A percentile compares a stretch with the other conserved stretches of the same genome.
These are phyloP conservation scores for Phytophthora rubi DNA, from an alignment of 352 stramenopile genomes.

Conservation along the genomic window DNA sequence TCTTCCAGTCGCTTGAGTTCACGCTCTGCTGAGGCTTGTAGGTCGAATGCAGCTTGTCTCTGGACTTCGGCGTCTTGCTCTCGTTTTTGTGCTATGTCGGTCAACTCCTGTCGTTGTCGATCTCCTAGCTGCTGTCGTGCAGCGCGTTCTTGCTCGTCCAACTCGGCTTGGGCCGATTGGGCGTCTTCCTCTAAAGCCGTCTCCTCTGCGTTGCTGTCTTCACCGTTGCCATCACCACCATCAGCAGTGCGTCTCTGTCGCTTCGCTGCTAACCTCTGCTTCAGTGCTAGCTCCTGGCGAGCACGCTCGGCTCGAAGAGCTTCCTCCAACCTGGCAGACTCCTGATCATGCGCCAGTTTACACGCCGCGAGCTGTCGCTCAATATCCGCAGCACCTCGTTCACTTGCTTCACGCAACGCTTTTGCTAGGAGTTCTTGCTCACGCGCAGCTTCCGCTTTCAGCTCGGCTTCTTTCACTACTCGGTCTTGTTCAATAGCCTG, in stretches of 20 bases:
- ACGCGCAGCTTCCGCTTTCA: conserved; percentile 30
- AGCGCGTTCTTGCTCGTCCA: conserved; percentile 30
- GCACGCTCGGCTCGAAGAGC: conserved; percentile 39
- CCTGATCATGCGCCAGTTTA: conserved; percentile 37
- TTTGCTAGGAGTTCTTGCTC: conserved; percentile 35
- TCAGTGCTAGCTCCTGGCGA: conserved; percentile 49
- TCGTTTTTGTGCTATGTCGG: conserved; percentile 33
- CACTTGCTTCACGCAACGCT: conserved; percentile 29
- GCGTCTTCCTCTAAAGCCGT: conserved; percentile 9
- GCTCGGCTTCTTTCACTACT: conserved; percentile 28
- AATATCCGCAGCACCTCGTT: conserved; percentile 34
- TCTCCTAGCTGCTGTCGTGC: conserved; percentile 28
- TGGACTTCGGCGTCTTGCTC: conserved; percentile 32
- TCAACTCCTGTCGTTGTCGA: conserved; percentile 40
- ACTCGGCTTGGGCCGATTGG: conserved; percentile 17
- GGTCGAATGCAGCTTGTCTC: conserved; percentile 24
- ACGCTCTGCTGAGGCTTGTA: conserved; percentile 33
- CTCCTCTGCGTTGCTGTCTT: conserved; percentile 3
- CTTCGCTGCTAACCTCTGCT: conserved; percentile 47
- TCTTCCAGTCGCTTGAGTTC: conserved; percentile 54
- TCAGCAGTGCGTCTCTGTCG: conserved; percentile 17
- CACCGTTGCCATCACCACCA: background rate
- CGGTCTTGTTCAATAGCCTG: conserved; percentile 39
- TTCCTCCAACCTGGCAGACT: conserved; percentile 39
- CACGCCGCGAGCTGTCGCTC: conserved; percentile 45